A percentile compares a stretch with the other conserved stretches of the same genome.
Evolutionary conservation across 805 yeast species (phyloP).

Genomic region (Cyberlindnera nakhonratchasimensis): DNA sequence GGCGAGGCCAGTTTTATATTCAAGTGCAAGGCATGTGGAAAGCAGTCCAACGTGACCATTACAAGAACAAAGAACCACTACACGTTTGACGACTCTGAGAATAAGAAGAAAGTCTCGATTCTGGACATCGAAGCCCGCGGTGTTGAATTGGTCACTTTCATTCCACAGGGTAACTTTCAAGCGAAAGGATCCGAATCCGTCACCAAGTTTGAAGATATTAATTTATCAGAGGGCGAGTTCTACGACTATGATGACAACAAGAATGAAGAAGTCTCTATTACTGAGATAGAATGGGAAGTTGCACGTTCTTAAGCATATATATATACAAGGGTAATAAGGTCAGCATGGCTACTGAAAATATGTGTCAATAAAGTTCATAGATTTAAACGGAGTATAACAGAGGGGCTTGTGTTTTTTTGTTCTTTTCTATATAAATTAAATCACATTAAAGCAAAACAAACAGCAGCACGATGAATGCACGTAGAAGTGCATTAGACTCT

Average conservation of each 20-base stretch:
- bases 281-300: constrained; percentile 69
- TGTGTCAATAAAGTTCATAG: neutral
- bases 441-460: no score
- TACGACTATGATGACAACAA: constrained; percentile 91
- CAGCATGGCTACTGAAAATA: no score
- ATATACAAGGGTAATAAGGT: neutral
- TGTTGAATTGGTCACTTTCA: constrained; percentile 62
- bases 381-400: no score
- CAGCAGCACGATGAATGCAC: neutral
- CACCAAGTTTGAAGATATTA: constrained; percentile 59
- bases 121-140: constrained; percentile 86
- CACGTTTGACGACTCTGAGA: constrained; percentile 25
- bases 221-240: constrained; percentile 81
- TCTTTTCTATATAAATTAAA: no score
- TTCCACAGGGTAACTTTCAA: constrained; percentile 60
- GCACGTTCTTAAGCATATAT: constrained; percentile 24
- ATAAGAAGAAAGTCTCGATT: constrained; percentile 43
- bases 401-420: no score
- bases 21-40: constrained; percentile 63
- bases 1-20: constrained; percentile 85
- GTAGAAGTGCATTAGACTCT: neutral
- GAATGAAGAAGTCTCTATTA: constrained; percentile 74
- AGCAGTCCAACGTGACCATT: constrained; percentile 28
- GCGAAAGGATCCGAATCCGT: constrained; percentile 51
- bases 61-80: constrained; percentile 22